Evolutionary conservation across 2,329 filamentous ascomycete genomes (phyloP).

Genomic region (Colletotrichum simmondsii): DNA sequence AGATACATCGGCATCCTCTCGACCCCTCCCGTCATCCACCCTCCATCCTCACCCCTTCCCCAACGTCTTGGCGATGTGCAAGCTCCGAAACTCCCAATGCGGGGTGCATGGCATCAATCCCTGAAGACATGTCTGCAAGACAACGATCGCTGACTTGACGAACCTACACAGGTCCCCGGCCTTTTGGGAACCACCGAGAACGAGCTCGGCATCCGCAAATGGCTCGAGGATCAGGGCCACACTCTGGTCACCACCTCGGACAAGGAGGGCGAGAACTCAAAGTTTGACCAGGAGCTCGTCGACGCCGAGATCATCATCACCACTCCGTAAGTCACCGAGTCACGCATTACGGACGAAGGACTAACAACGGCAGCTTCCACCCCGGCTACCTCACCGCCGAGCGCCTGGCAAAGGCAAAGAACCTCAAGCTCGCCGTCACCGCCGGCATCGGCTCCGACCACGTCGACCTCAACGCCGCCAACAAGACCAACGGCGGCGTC

Average conservation of each 20-base stretch:
- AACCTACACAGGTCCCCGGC: conserved; percentile 69
- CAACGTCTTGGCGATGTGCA: conserved; percentile 17
- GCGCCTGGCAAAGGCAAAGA: conserved; percentile 97
- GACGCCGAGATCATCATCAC: conserved; percentile 99
- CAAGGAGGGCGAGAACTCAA: conserved; percentile 94
- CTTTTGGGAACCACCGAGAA: conserved; percentile 97
- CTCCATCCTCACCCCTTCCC: neutral
- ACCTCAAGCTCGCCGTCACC: conserved; percentile 96
- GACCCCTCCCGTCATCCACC: too few relatives aligned
- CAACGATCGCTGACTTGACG: conserved; percentile 6
- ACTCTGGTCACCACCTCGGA: conserved; percentile 96
- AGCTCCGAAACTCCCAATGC: conserved; percentile 29
- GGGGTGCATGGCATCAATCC: conserved; percentile 30
- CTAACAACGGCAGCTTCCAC: conserved; percentile 77
- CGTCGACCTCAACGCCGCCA: conserved; percentile 95
- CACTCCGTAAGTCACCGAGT: conserved; percentile 76
- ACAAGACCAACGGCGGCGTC: conserved; percentile 97
- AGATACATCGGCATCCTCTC: conserved; percentile 34
- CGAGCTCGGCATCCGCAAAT: conserved; percentile 96
- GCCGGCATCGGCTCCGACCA: conserved; percentile 99
- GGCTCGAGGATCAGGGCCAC: conserved; percentile 97
- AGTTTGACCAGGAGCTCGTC: conserved; percentile 93
- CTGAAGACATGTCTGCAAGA: neutral
- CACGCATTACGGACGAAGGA: too few relatives aligned
- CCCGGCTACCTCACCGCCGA: conserved; percentile 97